These are phyloP conservation scores for Closterium sp. DNA, from an alignment of 139 green algal species.

Conservation along the genomic window DNA sequence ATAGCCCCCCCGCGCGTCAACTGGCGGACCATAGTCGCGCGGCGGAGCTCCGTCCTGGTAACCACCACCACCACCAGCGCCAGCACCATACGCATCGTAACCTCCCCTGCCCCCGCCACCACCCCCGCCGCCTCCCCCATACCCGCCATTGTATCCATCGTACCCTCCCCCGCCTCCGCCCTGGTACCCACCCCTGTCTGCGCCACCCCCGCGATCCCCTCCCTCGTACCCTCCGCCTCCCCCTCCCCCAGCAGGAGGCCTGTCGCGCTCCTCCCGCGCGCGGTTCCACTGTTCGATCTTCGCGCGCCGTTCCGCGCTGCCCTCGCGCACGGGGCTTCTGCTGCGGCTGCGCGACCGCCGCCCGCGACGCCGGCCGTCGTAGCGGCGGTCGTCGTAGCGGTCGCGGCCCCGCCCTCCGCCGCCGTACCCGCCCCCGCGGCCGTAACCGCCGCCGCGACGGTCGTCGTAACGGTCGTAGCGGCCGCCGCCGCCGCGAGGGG, in stretches of 20 bases:
- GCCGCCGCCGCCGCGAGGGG: constrained; percentile 1
- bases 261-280: constrained; percentile 43
- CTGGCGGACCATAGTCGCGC: too few relatives aligned
- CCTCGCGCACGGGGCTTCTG: constrained; percentile 26
- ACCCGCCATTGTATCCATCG: too few relatives aligned
- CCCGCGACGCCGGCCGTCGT: constrained; percentile 9
- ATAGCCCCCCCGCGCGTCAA: too few relatives aligned
- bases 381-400: background rate
- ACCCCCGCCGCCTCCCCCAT: too few relatives aligned
- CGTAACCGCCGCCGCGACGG: constrained; percentile 12
- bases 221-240: background rate
- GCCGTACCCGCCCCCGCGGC: background rate
- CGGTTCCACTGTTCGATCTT: constrained; percentile 56
- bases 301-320: constrained; percentile 40
- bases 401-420: background rate
- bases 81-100: too few relatives aligned
- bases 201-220: too few relatives aligned
- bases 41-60: too few relatives aligned
- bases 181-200: too few relatives aligned
- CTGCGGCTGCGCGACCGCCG: constrained; percentile 25
- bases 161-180: too few relatives aligned
- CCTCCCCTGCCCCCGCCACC: too few relatives aligned
- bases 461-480: constrained; percentile 12
- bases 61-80: too few relatives aligned
- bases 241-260: background rate